Base-by-base conservation (phyloP, 2,329 filamentous ascomycete species). In the Exophiala spinifera region DNA sequence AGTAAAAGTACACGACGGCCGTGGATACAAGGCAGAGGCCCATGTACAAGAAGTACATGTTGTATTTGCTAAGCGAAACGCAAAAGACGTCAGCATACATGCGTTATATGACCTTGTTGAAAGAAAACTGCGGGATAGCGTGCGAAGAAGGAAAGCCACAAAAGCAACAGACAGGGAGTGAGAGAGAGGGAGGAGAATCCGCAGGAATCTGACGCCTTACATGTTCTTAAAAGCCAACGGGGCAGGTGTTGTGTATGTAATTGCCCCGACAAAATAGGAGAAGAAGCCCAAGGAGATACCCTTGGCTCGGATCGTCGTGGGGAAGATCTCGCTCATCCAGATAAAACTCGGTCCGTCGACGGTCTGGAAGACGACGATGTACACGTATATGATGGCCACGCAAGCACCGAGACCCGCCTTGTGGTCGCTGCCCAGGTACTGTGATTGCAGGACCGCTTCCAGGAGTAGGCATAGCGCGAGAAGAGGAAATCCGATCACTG, bases 311-410 rank as follows among this genome's bases (percentile, higher is more conserved):
- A 59, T 48, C 2, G 42, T 42, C 4, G 56, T 59, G 3, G 56
- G 56, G 34, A 51, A 59, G 52, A 59, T 55, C 49, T 59, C 56
- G 8, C 39, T 20, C 40, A 43, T 43, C 39, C 50, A 61, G 21
- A 76, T 65, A 52, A 76, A 77, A 63, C 74, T 72, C 6, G 71
- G 75, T 1, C 74, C 75, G 54, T 77, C 75, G 14, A 57, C 47
- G 37, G 15, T 36, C 21, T 56, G 49, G 20, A 46, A 74, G 58
- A 66, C 74, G 51, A 69, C 59, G 43, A 72, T 69, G 51, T 67
- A 72, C 51, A 73, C 65, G 60, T 69, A 73, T 28, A 72, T 63
- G 61, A 74, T 72, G 50, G 73, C 71, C 0, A 74, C 65, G 6
- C 67, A 69, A 5, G 68, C 71, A 20, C 63, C 63, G 7, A 69